These are phyloP conservation scores for Byssoonygena ceratinophila DNA, from an alignment of 2,329 filamentous ascomycete species.

Conservation along the genomic window DNA sequence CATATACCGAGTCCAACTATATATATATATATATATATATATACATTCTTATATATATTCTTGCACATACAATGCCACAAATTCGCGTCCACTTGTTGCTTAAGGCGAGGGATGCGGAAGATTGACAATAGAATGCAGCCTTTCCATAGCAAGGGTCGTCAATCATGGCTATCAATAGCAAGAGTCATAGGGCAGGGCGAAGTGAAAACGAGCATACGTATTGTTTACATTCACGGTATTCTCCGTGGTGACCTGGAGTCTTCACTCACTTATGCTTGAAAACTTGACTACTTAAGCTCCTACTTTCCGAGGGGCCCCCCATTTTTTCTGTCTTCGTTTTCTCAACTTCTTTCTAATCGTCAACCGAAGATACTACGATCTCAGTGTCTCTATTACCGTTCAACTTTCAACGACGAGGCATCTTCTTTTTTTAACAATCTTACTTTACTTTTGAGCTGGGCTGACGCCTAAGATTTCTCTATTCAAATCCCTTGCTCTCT, in stretches of 20 bases:
- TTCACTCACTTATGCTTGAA: background rate
- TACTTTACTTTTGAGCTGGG: background rate
- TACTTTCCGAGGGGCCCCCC: background rate
- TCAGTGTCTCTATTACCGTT: background rate
- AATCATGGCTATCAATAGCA: too few relatives aligned
- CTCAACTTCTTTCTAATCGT: background rate
- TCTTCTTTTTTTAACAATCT: background rate
- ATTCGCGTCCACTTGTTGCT: too few relatives aligned
- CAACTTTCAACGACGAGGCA: background rate
- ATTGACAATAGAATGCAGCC: too few relatives aligned
- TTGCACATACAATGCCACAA: too few relatives aligned
- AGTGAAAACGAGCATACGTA: background rate
- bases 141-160: too few relatives aligned
- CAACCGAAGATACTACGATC: background rate
- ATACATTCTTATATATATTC: too few relatives aligned
- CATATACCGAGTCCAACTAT: too few relatives aligned
- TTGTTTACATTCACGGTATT: conserved; percentile 2
- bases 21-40: too few relatives aligned
- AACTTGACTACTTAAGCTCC: background rate
- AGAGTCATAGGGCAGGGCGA: too few relatives aligned
- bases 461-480: background rate
- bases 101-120: too few relatives aligned
- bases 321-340: background rate
- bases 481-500: background rate
- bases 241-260: background rate